These are phyloP conservation scores for Bipolaris sorokiniana DNA, from an alignment of 2,329 filamentous ascomycete genomes.

Conservation along the genomic window DNA sequence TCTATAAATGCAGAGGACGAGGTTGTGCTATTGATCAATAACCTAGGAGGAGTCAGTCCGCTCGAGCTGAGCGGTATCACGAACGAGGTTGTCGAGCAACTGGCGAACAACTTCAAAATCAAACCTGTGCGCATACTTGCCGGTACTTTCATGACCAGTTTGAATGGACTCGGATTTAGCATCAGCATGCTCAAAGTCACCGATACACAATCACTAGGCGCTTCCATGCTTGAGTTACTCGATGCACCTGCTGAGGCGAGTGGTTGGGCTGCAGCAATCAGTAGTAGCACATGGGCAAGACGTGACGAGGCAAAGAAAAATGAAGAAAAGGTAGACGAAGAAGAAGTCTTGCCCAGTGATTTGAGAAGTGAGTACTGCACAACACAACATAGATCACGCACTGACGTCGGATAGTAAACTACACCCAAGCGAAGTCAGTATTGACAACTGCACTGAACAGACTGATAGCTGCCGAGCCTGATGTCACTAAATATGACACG, in stretches of 20 bases:
- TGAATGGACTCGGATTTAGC: slow-evolving; percentile 75
- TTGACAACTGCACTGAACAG: slow-evolving; percentile 64
- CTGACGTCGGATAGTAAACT: slow-evolving; percentile 56
- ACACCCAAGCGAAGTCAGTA: slow-evolving; percentile 56
- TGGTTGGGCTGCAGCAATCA: slow-evolving; percentile 69
- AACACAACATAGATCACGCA: neutral
- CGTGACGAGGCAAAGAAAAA: slow-evolving; percentile 51
- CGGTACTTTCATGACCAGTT: slow-evolving; percentile 73
- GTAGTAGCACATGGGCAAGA: slow-evolving; percentile 64
- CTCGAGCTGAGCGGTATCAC: slow-evolving; percentile 76
- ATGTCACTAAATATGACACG: slow-evolving; percentile 73
- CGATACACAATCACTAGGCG: slow-evolving; percentile 64
- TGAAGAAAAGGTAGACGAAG: slow-evolving; percentile 50
- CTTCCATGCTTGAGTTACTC: slow-evolving; percentile 69
- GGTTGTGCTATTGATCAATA: slow-evolving; percentile 74
- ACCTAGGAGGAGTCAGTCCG: slow-evolving; percentile 74
- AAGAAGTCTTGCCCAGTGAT: slow-evolving; percentile 59
- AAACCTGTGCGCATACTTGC: slow-evolving; percentile 66
- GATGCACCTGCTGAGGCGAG: slow-evolving; percentile 71
- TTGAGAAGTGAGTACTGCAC: slow-evolving; percentile 53
- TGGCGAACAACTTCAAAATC: slow-evolving; percentile 64
- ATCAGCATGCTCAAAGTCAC: slow-evolving; percentile 69
- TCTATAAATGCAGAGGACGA: slow-evolving; percentile 65
- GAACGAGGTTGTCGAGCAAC: slow-evolving; percentile 67
- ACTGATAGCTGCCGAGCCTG: slow-evolving; percentile 68